Evolutionary conservation across 139 green algal species (phyloP).

Genomic region (Chlorella sp.): DNA sequence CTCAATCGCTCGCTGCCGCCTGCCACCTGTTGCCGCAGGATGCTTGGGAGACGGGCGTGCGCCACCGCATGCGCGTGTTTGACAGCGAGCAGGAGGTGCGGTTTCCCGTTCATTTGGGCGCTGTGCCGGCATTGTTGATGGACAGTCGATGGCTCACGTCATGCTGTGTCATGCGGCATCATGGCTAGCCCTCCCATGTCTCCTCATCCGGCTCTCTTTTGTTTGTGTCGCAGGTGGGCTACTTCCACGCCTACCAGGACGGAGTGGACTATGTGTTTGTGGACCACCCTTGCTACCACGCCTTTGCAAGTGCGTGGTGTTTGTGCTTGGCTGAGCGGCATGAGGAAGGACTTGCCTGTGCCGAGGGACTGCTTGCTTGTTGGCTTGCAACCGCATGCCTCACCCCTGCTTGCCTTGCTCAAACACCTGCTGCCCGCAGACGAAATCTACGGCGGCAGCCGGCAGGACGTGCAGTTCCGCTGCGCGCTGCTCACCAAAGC

Average conservation of each 20-base stretch:
- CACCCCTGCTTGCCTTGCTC: not conserved
- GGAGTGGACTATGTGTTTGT: slow-evolving; percentile 94
- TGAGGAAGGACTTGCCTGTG: not conserved
- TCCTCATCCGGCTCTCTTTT: not conserved
- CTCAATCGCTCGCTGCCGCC: no score
- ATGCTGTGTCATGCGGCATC: not conserved
- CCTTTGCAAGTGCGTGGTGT: slow-evolving; percentile 2
- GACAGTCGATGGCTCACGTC: not conserved
- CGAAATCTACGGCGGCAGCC: slow-evolving; percentile 84
- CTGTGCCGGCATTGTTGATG: not conserved
- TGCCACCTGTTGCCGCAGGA: slow-evolving; percentile 33
- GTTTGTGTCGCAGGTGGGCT: slow-evolving; percentile 62
- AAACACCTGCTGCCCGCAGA: slow-evolving; percentile 6
- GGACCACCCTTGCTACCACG: slow-evolving; percentile 87
- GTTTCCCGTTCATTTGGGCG: no score
- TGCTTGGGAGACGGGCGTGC: slow-evolving; percentile 77
- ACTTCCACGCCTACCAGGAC: slow-evolving; percentile 84
- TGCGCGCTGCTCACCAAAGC: slow-evolving; percentile 85
- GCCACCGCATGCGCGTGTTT: slow-evolving; percentile 68
- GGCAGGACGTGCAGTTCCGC: slow-evolving; percentile 78
- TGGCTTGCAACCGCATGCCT: not conserved
- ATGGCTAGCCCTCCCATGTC: not conserved
- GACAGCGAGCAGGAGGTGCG: slow-evolving; percentile 68
- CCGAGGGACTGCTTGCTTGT: not conserved
- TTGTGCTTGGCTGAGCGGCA: not conserved